Evolutionary conservation across 2,329 filamentous ascomycete genomes (phyloP), one percentile per base, ranked within the genome.

Genomic region (Xylaria sp.): DNA sequence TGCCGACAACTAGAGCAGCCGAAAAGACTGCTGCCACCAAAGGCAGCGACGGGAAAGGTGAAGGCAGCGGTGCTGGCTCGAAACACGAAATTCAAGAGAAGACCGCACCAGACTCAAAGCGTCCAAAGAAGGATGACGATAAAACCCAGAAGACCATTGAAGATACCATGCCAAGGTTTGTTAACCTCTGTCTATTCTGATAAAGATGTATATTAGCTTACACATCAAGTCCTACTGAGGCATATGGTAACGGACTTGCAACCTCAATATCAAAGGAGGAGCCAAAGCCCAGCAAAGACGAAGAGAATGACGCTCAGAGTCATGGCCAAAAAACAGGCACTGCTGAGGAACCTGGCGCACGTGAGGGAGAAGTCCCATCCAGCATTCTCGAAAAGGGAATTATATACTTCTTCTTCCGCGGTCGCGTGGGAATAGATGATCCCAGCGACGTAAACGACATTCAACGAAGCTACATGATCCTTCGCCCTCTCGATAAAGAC

Each of bases 381-480:
- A 85, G 75, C 59, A 89, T 97, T 28, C 84, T 97, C 2, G 94
- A 97, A 77, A 97, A 96, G 76, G 94, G 94, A 3, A 87, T 96
- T 74, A 90, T 97, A 73, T 97, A 97, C 83, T 97, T 97, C 85
- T 97, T 97, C 83, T 91, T 92, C 75, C 90, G 94, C 20, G 89
- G 89, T 7, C 90, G 93, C 13, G 92, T 97, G 44, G 88, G 89
- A 59, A 85, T 92, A 31, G 88, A 93, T 4, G 85, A 92, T 6
- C 90, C 93, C 0, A 85, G 90, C 20, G 85, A 86, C 54, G 84
- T 95, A 0, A 81, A 86, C 48, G 93, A 97, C 61, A 87, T 97
- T 58, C 89, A 92, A 49, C 90, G 93, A 58, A 93, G 87, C 70
- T 95, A 91, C 81, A 90, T 97, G 74, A 86, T 97, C 15, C 86